Evolutionary conservation across 1,139 yeast genomes (phyloP), one percentile per base, ranked within the genome.

Genomic region (Petasospora fabianii): DNA sequence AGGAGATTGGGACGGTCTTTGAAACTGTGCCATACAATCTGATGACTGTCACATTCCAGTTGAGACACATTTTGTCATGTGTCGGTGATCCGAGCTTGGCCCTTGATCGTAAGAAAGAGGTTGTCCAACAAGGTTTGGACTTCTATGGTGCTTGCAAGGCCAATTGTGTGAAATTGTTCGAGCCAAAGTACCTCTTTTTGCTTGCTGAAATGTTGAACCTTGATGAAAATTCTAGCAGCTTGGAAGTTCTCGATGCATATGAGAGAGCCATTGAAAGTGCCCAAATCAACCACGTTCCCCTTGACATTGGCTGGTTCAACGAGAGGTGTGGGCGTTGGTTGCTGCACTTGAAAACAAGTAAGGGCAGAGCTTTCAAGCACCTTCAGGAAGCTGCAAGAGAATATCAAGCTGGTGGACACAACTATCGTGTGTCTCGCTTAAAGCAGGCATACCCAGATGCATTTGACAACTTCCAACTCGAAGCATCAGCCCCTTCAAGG

Each of bases 311-410:
- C 1, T 54, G 69, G 48, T 65, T 65, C 5, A 61, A 67, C 43
- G 68, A 69, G 35, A 57, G 69, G 16, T 73, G 79, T 56, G 77
- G 73, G 2, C 58, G 56, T 13, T 75, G 77, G 75, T 52, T 75
- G 12, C 56, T 56, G n/a, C 51, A 44, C 2, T 55, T 53, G n/a
- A 56, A 65, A 3, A 60, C 59, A 35, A 43, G 37, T 20, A 39
- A 36, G 15, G 47, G 39, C 15, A 38, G 54, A 32, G 46, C 50
- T 0, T 19, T 35, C 5, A 21, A 24, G 19, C 51, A 48, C 31
- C 32, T 48, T 12, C 45, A 30, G 20, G 44, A 47, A 14, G 44
- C 51, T 10, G 39, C 44, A 9, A 36, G 42, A 9, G 18, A 18
- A 16, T 41, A 30, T 8, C 44, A 39, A 14, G 11, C 13, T 3